Conservation (phyloP, 352 stramenopile genomes). For the Globisporangium parvum region DNA sequence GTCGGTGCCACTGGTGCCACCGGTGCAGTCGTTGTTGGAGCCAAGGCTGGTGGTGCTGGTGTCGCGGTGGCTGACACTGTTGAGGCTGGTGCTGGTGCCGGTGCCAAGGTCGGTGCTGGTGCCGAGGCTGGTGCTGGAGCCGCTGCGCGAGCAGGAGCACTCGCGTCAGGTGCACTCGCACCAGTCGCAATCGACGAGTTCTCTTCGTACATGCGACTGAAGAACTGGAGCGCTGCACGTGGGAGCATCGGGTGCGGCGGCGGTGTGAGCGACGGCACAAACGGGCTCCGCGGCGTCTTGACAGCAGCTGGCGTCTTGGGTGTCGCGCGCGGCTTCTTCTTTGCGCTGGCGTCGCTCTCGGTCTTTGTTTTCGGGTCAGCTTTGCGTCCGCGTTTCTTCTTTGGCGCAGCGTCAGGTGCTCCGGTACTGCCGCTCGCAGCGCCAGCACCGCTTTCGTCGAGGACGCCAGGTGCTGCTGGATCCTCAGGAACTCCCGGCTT, state of each 20-base stretch:
- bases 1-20: neutral
- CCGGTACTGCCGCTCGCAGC: neutral
- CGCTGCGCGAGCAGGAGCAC: neutral
- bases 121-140: neutral
- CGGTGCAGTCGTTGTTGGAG: neutral
- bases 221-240: constrained; percentile 34
- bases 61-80: neutral
- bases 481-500: constrained; percentile 12
- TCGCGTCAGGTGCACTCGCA: neutral
- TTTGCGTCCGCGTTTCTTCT: constrained; percentile 9
- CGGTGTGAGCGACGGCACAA: constrained; percentile 33
- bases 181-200: constrained; percentile 3
- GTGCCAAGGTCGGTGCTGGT: neutral
- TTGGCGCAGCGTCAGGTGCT: neutral
- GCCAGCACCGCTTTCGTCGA: no score
- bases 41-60: neutral
- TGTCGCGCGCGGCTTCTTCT: constrained; percentile 1
- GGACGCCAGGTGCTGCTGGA: neutral
- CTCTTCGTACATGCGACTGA: constrained; percentile 25
- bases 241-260: constrained; percentile 27
- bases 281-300: constrained; percentile 15
- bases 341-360: neutral
- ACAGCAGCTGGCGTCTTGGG: constrained; percentile 7
- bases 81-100: no score
- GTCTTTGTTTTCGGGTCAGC: neutral